Evolutionary conservation across 108 stramenopile genomes (phyloP).

Genomic region (Epithemia pelagica): DNA sequence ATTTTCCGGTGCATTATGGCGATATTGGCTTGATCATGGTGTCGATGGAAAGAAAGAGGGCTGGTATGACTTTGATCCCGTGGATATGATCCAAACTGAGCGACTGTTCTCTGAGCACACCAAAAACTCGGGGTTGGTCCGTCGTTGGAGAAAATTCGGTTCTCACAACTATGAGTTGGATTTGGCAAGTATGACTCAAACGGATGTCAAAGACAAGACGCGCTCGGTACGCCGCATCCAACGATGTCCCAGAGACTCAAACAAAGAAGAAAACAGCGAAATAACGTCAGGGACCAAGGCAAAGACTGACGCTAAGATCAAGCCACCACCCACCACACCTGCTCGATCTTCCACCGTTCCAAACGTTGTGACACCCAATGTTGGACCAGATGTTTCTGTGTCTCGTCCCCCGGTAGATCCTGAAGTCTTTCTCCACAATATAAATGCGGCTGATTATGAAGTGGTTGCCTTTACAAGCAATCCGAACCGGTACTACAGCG

Average conservation of each 20-base stretch:
- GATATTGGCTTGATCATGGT: constrained; percentile 38
- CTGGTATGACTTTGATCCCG: constrained; percentile 38
- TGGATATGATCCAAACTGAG: constrained; percentile 21
- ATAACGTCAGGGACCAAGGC: neutral
- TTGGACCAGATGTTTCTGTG: neutral
- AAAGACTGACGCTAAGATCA: neutral
- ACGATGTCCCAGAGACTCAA: neutral
- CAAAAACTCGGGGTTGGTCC: neutral
- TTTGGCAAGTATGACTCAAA: neutral
- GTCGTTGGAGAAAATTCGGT: neutral
- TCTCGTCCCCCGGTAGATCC: constrained; percentile 9
- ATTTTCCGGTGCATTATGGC: constrained; percentile 2
- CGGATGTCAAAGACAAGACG: neutral
- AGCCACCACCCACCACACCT: neutral
- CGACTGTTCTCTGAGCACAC: neutral
- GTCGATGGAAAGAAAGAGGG: constrained; percentile 41
- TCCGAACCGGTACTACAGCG: constrained; percentile 10
- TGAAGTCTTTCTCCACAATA: constrained; percentile 2
- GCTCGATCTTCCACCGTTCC: neutral
- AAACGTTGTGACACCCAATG: neutral
- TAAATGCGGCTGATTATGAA: constrained; percentile 9
- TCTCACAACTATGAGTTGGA: neutral
- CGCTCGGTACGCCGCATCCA: neutral
- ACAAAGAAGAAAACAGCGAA: neutral
- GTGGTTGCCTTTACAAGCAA: constrained; percentile 11